A percentile compares a stretch with the other conserved stretches of the same genome.
These are phyloP conservation scores for Omphalotus guepiniiformis DNA, from an alignment of 768 basidiomycete species.

Conservation along the genomic window DNA sequence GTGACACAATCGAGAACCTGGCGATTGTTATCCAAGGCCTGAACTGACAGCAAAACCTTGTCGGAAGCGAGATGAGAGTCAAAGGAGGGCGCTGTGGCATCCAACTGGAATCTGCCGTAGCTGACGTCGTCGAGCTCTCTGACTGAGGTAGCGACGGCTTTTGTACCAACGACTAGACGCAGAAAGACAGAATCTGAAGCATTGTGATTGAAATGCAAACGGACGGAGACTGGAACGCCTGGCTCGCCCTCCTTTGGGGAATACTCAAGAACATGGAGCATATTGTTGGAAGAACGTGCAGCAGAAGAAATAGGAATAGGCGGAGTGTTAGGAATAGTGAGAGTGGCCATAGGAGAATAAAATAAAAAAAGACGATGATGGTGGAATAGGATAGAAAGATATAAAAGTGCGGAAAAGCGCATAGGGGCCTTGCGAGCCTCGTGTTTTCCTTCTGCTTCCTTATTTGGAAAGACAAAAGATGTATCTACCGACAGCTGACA, in stretches of 20 bases:
- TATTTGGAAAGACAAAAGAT: slow-evolving; percentile 1
- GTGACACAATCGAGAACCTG: slow-evolving; percentile 57
- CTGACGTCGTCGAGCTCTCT: slow-evolving; percentile 42
- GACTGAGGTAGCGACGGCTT: slow-evolving; percentile 66
- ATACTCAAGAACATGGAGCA: slow-evolving; percentile 65
- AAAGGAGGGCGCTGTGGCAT: slow-evolving; percentile 56
- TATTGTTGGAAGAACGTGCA: slow-evolving; percentile 25
- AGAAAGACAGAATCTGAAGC: slow-evolving; percentile 54
- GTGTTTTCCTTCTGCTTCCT: slow-evolving; percentile 8
- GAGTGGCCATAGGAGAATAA: slow-evolving; percentile 7
- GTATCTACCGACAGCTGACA: slow-evolving; percentile 32
- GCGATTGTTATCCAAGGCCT: slow-evolving; percentile 54
- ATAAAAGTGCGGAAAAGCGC: not conserved
- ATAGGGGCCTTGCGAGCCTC: not conserved
- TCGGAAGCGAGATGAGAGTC: slow-evolving; percentile 35
- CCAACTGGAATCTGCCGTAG: slow-evolving; percentile 60
- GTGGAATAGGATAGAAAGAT: not conserved
- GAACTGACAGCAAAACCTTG: slow-evolving; percentile 54
- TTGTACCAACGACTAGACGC: slow-evolving; percentile 69
- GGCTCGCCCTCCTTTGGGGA: slow-evolving; percentile 59
- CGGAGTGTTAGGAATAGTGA: slow-evolving; percentile 7
- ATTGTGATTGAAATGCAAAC: slow-evolving; percentile 53
- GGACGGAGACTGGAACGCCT: slow-evolving; percentile 60
- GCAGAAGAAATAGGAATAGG: slow-evolving; percentile 36
- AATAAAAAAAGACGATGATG: not conserved